phyloP scores from a whole-genome alignment of 2,329 filamentous ascomycete species.

The Cladosporium oxysporum region DNA sequence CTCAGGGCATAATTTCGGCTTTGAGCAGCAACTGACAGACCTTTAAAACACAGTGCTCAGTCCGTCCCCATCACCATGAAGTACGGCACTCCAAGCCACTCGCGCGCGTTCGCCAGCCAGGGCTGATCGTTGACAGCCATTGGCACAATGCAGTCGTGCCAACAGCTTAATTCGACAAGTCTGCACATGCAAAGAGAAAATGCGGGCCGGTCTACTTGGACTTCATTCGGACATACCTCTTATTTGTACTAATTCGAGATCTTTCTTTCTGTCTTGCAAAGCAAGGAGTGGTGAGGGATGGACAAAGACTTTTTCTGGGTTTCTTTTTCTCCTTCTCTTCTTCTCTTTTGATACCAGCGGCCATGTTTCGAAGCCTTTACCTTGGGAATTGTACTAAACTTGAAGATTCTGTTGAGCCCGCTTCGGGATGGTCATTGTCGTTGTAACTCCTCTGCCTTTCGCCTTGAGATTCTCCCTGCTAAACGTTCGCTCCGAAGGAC shows the following conservation, averaged over 20 bases:
- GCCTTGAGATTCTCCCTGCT: background rate
- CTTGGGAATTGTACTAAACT: background rate
- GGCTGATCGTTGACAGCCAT: conserved; percentile 17
- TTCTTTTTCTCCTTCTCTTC: conserved; percentile 1
- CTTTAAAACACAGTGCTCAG: background rate
- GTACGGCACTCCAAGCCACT: conserved; percentile 27
- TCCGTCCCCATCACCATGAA: conserved; percentile 9
- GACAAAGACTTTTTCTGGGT: background rate
- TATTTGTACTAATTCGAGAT: background rate
- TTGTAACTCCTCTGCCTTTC: background rate
- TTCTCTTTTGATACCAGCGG: conserved; percentile 3
- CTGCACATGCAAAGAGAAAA: background rate
- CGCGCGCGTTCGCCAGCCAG: conserved; percentile 31
- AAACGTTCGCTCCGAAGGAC: too few relatives aligned
- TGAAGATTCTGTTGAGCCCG: background rate
- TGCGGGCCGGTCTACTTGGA: background rate
- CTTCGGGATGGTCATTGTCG: background rate
- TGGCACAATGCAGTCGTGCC: background rate
- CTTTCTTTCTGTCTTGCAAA: background rate
- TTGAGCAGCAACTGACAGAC: conserved; percentile 1
- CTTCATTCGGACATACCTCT: background rate
- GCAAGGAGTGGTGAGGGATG: background rate
- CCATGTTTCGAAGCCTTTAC: background rate
- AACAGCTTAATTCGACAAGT: background rate
- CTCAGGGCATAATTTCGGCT: background rate